phyloP scores from a whole-genome alignment of 2,329 filamentous ascomycete genomes.

The Ophiostoma perfectum region DNA sequence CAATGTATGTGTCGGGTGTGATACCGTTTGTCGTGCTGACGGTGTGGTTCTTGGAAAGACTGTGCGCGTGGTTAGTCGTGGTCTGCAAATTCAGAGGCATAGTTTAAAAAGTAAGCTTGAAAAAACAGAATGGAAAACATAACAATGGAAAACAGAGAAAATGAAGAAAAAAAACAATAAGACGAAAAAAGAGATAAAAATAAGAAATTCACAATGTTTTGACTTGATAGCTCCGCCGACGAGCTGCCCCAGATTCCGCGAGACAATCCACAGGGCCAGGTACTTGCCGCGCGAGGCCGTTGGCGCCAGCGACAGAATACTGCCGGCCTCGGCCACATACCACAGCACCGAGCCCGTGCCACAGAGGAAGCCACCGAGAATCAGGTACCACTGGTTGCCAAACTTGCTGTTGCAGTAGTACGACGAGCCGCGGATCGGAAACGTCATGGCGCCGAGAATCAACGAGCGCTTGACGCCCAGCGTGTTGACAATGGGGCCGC shows the following conservation, averaged over 20 bases:
- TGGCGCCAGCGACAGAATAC: background rate
- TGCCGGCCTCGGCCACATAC: constrained; percentile 2
- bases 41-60: constrained; percentile 1
- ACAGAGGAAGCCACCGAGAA: background rate
- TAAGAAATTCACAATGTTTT: too few species aligned
- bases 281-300: background rate
- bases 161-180: too few species aligned
- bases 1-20: background rate
- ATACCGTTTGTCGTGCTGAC: background rate
- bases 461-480: background rate
- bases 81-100: too few species aligned
- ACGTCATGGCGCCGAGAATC: background rate
- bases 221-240: constrained; percentile 2
- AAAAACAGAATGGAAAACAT: too few species aligned
- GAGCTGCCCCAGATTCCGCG: constrained; percentile 4
- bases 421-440: background rate
- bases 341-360: constrained; percentile 6
- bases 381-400: constrained; percentile 4
- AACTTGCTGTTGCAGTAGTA: constrained; percentile 10
- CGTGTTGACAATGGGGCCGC: constrained; percentile 5
- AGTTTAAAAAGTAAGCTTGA: too few species aligned
- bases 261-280: constrained; percentile 1
- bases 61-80: background rate
- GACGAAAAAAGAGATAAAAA: too few species aligned
- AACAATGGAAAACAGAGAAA: too few species aligned